Conservation (phyloP, 768 basidiomycete genomes). For the Agrocybe pediades region DNA sequence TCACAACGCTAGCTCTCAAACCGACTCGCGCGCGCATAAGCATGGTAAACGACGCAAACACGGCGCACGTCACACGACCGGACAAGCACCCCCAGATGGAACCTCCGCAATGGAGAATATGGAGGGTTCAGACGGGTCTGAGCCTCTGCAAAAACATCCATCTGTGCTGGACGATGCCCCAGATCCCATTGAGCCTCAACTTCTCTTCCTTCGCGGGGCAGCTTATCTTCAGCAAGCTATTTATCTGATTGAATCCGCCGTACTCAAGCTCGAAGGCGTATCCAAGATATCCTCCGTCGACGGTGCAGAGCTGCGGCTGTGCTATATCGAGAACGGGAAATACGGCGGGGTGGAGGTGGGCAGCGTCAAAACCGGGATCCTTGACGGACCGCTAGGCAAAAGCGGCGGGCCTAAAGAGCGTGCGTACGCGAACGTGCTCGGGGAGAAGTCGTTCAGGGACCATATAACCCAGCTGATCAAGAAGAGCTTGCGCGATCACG, state of each 20-base stretch:
- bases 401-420: slow-evolving; percentile 56
- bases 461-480: slow-evolving; percentile 59
- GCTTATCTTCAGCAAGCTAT: slow-evolving; percentile 83
- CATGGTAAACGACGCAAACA: slow-evolving; percentile 59
- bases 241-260: slow-evolving; percentile 69
- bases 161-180: slow-evolving; percentile 78
- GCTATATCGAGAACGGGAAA: slow-evolving; percentile 70
- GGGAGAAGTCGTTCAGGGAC: slow-evolving; percentile 56
- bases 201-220: slow-evolving; percentile 81
- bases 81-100: slow-evolving; percentile 70
- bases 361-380: slow-evolving; percentile 77
- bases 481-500: slow-evolving; percentile 83
- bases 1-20: slow-evolving; percentile 37
- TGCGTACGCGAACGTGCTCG: slow-evolving; percentile 66
- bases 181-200: slow-evolving; percentile 84
- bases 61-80: slow-evolving; percentile 46
- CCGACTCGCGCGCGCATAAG: slow-evolving; percentile 36
- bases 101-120: slow-evolving; percentile 53
- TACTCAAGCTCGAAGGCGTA: slow-evolving; percentile 72
- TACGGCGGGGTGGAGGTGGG: slow-evolving; percentile 89
- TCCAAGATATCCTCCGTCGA: slow-evolving; percentile 59
- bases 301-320: slow-evolving; percentile 76
- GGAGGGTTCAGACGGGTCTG: slow-evolving; percentile 57
- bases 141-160: slow-evolving; percentile 60
- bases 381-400: slow-evolving; percentile 73